A percentile compares a stretch with the other conserved stretches of the same genome.
Evolutionary conservation across 1,139 yeast genomes (phyloP).

Genomic region (Saccharomycopsis crataegensis): DNA sequence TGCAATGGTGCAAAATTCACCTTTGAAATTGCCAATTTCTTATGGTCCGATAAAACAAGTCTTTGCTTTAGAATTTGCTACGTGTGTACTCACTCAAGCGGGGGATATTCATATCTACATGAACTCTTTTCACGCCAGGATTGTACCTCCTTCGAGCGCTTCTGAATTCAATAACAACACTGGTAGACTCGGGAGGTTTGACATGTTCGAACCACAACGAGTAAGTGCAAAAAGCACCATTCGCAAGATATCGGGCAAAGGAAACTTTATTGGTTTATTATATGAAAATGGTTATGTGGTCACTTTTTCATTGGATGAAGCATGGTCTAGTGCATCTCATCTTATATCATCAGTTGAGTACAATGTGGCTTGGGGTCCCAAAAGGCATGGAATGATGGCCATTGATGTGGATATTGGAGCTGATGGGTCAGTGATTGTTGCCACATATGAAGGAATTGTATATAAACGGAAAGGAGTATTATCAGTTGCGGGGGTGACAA

Average conservation of each 20-base stretch:
- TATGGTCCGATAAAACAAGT: conserved; percentile 48
- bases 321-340: not conserved
- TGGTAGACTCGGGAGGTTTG: conserved; percentile 37
- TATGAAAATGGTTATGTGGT: conserved; percentile 47
- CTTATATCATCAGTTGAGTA: conserved; percentile 28
- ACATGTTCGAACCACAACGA: conserved; percentile 44
- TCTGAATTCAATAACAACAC: conserved; percentile 21
- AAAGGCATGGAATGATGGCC: conserved; percentile 42
- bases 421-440: conserved; percentile 63
- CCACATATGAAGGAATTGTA: conserved; percentile 63
- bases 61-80: conserved; percentile 62
- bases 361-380: conserved; percentile 45
- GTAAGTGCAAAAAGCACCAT: conserved; percentile 35
- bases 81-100: conserved; percentile 50
- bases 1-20: conserved; percentile 28
- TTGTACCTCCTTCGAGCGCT: conserved; percentile 31
- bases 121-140: conserved; percentile 50
- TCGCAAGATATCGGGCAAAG: conserved; percentile 29
- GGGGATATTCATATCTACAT: conserved; percentile 59
- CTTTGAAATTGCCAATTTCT: conserved; percentile 39
- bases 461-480: conserved; percentile 32
- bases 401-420: conserved; percentile 59
- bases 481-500: conserved; percentile 3
- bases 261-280: conserved; percentile 36
- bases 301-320: conserved; percentile 31